phyloP scores from a whole-genome alignment of 2,329 filamentous ascomycete species.

The Aureobasidium sp. region DNA sequence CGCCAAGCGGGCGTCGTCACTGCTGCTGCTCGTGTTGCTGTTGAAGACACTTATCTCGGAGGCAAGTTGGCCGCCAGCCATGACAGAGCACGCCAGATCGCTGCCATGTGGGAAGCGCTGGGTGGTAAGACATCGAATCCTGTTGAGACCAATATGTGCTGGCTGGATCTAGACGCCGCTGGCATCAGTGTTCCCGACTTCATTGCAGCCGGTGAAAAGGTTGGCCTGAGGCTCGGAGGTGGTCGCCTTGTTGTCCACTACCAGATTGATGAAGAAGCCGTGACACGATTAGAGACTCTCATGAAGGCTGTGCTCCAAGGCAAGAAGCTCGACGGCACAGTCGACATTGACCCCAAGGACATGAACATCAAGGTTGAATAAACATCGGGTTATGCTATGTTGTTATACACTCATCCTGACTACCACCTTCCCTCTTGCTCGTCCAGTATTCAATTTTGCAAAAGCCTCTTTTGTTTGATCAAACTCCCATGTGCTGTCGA shows the following conservation, averaged over 20 bases:
- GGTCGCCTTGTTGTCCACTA: conserved; percentile 63
- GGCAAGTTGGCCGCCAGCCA: conserved; percentile 58
- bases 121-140: conserved; percentile 64
- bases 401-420: conserved; percentile 18
- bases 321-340: conserved; percentile 21
- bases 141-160: conserved; percentile 88
- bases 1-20: conserved; percentile 71
- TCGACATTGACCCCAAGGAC: conserved; percentile 20
- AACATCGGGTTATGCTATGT: background rate
- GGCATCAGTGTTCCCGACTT: conserved; percentile 49
- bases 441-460: conserved; percentile 29
- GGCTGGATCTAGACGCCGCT: conserved; percentile 64
- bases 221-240: conserved; percentile 51
- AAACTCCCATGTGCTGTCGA: conserved; percentile 52
- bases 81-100: conserved; percentile 55
- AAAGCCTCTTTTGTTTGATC: conserved; percentile 43
- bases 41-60: conserved; percentile 71
- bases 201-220: conserved; percentile 47
- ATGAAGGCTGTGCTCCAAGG: conserved; percentile 39
- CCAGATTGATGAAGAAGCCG: conserved; percentile 61
- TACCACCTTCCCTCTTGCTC: conserved; percentile 30
- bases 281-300: conserved; percentile 50
- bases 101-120: conserved; percentile 57
- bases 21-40: conserved; percentile 66
- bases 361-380: conserved; percentile 18